A percentile compares a stretch with the other conserved stretches of the same genome.
These are phyloP conservation scores for Termitomyces sp. DNA, from an alignment of 768 basidiomycete species.

Conservation along the genomic window DNA sequence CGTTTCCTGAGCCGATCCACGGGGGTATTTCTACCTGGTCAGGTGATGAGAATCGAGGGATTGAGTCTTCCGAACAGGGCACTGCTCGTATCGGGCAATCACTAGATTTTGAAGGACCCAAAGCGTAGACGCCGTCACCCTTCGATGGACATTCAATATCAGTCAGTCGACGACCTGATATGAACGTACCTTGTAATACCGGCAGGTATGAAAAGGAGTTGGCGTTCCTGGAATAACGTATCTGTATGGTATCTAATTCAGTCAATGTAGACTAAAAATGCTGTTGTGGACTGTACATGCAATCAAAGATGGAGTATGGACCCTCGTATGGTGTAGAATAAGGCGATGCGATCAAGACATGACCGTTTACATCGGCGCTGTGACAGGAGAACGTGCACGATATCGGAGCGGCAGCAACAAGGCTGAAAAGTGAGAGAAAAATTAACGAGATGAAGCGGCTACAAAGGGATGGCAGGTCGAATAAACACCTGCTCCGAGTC, in stretches of 20 bases:
- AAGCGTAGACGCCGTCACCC: slow-evolving; percentile 6
- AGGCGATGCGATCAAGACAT: slow-evolving; percentile 8
- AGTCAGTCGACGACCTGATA: not conserved
- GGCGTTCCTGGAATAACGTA: slow-evolving; percentile 10
- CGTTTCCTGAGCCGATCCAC: slow-evolving; percentile 9
- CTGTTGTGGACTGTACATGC: slow-evolving; percentile 11
- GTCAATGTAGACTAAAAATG: not conserved
- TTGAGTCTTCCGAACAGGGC: slow-evolving; percentile 1
- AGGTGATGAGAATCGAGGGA: slow-evolving; percentile 10
- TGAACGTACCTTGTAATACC: slow-evolving; percentile 15
- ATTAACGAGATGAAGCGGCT: not conserved
- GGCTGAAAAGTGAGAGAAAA: not conserved
- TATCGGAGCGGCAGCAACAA: slow-evolving; percentile 4
- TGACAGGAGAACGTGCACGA: slow-evolving; percentile 16
- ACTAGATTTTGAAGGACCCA: slow-evolving; percentile 2
- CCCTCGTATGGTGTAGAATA: slow-evolving; percentile 13
- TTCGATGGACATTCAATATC: not conserved
- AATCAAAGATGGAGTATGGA: slow-evolving; percentile 19
- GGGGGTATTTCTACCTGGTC: slow-evolving; percentile 12
- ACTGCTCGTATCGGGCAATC: slow-evolving; percentile 11
- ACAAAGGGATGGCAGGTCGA: not conserved
- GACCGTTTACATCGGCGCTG: slow-evolving; percentile 6
- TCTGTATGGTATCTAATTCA: not conserved
- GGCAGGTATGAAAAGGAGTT: slow-evolving; percentile 10
- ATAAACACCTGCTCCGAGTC: not conserved